Conservation (phyloP, 345 rosid genomes). For the Gossypium herbaceum region DNA sequence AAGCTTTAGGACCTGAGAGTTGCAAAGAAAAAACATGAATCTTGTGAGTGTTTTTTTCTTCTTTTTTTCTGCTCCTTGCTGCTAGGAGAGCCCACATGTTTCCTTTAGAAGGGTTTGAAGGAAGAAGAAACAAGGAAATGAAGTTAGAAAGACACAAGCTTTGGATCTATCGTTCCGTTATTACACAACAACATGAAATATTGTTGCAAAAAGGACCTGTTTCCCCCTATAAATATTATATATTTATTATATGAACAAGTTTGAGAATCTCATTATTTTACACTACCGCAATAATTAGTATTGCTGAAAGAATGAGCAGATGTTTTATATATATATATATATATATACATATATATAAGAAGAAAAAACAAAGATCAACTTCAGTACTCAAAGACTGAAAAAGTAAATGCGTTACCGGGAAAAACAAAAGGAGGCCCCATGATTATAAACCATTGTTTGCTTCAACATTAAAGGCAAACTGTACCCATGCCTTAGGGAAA, state of each 20-base stretch:
- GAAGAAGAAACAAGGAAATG: neutral
- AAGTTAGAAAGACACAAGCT: constrained; percentile 26
- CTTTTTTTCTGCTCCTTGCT: constrained; percentile 14
- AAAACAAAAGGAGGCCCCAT: constrained; percentile 21
- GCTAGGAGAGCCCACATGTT: constrained; percentile 62
- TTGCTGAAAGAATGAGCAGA: neutral
- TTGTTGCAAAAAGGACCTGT: too few species aligned
- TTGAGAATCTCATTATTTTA: neutral
- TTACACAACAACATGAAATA: too few species aligned
- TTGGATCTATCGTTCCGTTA: constrained; percentile 38
- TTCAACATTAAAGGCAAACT: constrained; percentile 19
- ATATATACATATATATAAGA: neutral
- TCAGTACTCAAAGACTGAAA: constrained; percentile 17
- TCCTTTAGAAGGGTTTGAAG: constrained; percentile 14
- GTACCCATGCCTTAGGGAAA: neutral
- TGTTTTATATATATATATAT: neutral
- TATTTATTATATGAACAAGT: neutral
- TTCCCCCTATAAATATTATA: neutral
- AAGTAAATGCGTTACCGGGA: constrained; percentile 30
- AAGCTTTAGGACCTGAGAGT: neutral
- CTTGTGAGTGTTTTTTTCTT: neutral
- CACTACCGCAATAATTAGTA: neutral
- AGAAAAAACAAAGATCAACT: neutral
- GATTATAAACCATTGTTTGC: constrained; percentile 21
- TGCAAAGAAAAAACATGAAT: constrained; percentile 25